Evolutionary conservation across 1,284 basidiomycete species (phyloP), one percentile per base, ranked within the genome.

Genomic region (Moesziomyces globuligerus): DNA sequence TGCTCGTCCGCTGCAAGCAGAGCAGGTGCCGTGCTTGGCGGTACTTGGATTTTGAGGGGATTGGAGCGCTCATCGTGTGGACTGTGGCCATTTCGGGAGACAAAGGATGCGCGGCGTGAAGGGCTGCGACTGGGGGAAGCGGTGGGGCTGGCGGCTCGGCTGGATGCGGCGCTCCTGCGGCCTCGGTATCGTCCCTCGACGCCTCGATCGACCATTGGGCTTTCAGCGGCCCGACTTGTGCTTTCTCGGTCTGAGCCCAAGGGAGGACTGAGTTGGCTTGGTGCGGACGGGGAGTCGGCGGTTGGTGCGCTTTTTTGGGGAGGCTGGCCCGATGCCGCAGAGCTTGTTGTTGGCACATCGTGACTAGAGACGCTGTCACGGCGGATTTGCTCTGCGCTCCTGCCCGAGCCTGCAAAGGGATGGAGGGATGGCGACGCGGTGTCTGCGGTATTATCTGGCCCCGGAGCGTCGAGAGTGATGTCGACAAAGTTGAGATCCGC

Each of bases 401-500:
- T 60, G 18, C 41, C 15, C 9, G 67, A 62, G 7, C 48, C 45
- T 29, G 56, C 47, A 34, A 60, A 21, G 8, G 60, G 50, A 44
- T 54, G 28, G 8, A 18, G 26, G 17, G 59, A 39, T 9, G 48
- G 57, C 3, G 48, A 21, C 2, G 25, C 28, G 20, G 37, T 38
- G 23, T 20, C 28, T 25, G 21, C n/a, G 21, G 26, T 15, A 5
- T n/a, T 17, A 10, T 42, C 17, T 10, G 44, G 49, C 13, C 41
- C 37, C 3, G 68, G 45, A 1, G 46, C 39, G 13, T 64, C 64
- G 24, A 70, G 37, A 11, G 47, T 48, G 43, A 74, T 61, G 45
- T 72, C 72, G 36, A 71, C 64, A 58, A 70, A 74, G 44, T 59
- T 61, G 47, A 67, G 65, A 23, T 60, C 62, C 7, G 65, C 56